Evolutionary conservation across 1,139 yeast species (phyloP).

Genomic region (Blastobotrys buckinghamii): DNA sequence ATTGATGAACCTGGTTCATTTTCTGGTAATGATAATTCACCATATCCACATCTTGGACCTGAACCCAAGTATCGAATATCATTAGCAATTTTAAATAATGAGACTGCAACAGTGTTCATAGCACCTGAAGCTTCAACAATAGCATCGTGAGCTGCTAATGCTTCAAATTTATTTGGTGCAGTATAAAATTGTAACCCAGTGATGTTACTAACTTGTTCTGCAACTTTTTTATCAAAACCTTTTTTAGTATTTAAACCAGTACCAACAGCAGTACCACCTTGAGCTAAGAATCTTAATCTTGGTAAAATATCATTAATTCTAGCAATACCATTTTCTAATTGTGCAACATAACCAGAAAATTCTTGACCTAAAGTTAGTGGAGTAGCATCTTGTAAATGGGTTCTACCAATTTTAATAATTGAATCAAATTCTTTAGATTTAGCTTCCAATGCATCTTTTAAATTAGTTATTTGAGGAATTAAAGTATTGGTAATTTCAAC

Average conservation of each 20-base stretch:
- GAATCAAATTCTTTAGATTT: constrained; percentile 78
- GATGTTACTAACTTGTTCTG: constrained; percentile 68
- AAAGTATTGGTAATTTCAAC: constrained; percentile 71
- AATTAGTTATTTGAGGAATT: constrained; percentile 70
- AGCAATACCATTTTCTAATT: constrained; percentile 81
- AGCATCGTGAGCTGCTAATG: constrained; percentile 98
- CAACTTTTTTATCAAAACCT: constrained; percentile 83
- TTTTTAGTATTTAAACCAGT: constrained; percentile 92
- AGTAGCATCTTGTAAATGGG: constrained; percentile 97
- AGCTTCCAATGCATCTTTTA: constrained; percentile 68
- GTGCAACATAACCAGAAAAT: constrained; percentile 94
- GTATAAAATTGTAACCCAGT: constrained; percentile 87
- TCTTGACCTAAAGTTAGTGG: constrained; percentile 98
- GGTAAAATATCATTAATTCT: constrained; percentile 76
- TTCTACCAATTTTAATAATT: constrained; percentile 97
- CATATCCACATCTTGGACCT: constrained; percentile 99
- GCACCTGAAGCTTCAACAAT: constrained; percentile 97
- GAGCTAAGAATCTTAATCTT: constrained; percentile 77
- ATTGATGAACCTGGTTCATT: constrained; percentile 99
- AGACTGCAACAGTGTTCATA: constrained; percentile 87
- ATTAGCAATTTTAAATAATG: constrained; percentile 92
- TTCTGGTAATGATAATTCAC: constrained; percentile 91
- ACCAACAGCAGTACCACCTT: constrained; percentile 99
- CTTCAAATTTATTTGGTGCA: constrained; percentile 98
- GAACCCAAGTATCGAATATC: constrained; percentile 97